phyloP scores from a whole-genome alignment of 208 protist species.

The Acanthamoeba culbertsoni region DNA sequence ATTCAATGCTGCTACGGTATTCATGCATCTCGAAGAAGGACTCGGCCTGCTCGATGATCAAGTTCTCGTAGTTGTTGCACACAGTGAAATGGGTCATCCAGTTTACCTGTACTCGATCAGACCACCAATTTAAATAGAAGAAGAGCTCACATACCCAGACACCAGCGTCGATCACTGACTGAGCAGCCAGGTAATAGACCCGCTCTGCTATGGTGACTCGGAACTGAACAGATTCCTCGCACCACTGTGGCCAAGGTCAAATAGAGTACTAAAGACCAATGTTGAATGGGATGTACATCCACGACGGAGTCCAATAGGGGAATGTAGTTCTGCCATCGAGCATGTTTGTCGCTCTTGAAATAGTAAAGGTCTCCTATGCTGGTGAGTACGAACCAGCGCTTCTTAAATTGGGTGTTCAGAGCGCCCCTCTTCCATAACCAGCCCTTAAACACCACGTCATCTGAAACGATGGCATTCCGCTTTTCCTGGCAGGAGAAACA shows the following conservation, averaged over 20 bases:
- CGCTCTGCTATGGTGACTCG: not conserved
- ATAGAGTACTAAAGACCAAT: not conserved
- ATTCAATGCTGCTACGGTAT: too few relatives aligned
- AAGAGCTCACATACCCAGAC: not conserved
- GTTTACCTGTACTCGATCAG: not conserved
- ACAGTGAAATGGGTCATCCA: not conserved
- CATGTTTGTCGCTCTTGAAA: not conserved
- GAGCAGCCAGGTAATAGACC: not conserved
- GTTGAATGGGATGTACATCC: not conserved
- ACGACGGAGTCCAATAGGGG: not conserved
- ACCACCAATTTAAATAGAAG: not conserved
- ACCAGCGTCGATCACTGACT: not conserved
- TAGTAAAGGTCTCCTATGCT: not conserved
- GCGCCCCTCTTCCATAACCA: not conserved
- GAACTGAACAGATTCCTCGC: not conserved
- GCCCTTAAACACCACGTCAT: not conserved
- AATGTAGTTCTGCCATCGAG: not conserved
- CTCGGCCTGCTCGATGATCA: not conserved
- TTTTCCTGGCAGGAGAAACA: too few relatives aligned
- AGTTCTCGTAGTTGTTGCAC: not conserved
- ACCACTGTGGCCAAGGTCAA: not conserved
- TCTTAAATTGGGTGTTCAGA: not conserved
- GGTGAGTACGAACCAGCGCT: not conserved
- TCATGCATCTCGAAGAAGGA: not conserved
- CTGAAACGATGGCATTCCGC: too few relatives aligned